Percentiles rank a stretch among this genome's conserved stretches.
phyloP scores from a whole-genome alignment of 2,329 filamentous ascomycete genomes.

The Aschersonia sp. region DNA sequence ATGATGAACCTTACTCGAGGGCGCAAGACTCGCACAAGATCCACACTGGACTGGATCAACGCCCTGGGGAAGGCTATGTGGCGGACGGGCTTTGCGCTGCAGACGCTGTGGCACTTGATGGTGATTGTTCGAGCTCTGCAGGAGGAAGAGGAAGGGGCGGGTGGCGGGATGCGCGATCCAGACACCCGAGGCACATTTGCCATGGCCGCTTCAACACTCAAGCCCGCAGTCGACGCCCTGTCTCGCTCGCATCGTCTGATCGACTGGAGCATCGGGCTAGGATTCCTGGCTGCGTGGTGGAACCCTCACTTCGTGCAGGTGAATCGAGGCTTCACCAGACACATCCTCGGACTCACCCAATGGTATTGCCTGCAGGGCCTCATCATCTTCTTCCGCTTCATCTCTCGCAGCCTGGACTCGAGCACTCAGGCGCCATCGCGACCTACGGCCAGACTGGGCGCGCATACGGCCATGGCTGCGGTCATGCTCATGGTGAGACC shows the following conservation, averaged over 20 bases:
- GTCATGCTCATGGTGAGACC: slow-evolving; percentile 38
- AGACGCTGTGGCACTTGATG: slow-evolving; percentile 36
- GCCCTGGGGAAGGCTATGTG: slow-evolving; percentile 29
- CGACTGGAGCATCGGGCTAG: slow-evolving; percentile 31
- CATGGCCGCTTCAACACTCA: slow-evolving; percentile 6
- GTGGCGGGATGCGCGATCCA: slow-evolving; percentile 18
- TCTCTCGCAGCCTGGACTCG: slow-evolving; percentile 29
- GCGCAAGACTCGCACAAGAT: slow-evolving; percentile 15
- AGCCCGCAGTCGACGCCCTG: slow-evolving; percentile 13
- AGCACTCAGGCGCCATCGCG: slow-evolving; percentile 22
- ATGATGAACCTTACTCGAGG: slow-evolving; percentile 54
- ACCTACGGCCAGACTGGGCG: slow-evolving; percentile 27
- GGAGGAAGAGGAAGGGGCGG: slow-evolving; percentile 3
- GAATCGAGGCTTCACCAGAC: slow-evolving; percentile 42
- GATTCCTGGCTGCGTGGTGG: slow-evolving; percentile 47
- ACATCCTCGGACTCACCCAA: slow-evolving; percentile 43
- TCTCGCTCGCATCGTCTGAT: slow-evolving; percentile 26
- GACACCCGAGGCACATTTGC: slow-evolving; percentile 12
- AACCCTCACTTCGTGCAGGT: slow-evolving; percentile 51
- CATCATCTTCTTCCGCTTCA: slow-evolving; percentile 38
- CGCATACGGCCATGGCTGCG: slow-evolving; percentile 39
- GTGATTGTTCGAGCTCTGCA: slow-evolving; percentile 12
- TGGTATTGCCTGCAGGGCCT: slow-evolving; percentile 55
- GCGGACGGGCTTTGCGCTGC: slow-evolving; percentile 29
- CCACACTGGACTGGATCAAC: slow-evolving; percentile 28